Evolutionary conservation across 495 filamentous ascomycete species (phyloP).

Genomic region (Stereocaulon alpinum): DNA sequence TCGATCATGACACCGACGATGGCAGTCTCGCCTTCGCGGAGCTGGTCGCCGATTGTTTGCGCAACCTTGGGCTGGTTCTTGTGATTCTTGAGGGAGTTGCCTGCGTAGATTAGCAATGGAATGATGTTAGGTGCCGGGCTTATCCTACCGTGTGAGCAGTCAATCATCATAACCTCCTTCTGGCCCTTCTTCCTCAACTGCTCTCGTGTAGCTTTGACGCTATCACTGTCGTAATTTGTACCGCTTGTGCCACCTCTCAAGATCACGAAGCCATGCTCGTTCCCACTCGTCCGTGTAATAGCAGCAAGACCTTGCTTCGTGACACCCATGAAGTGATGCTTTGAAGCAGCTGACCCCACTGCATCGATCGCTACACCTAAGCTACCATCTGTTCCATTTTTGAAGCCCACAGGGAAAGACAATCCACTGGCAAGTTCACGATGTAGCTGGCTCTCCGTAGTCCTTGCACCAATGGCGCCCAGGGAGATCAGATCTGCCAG

Average conservation of each 20-base stretch:
- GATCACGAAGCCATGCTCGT: conserved; percentile 98
- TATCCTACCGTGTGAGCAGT: conserved; percentile 70
- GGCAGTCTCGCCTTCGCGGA: conserved; percentile 66
- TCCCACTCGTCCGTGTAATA: conserved; percentile 90
- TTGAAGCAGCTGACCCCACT: conserved; percentile 84
- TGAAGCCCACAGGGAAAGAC: conserved; percentile 97
- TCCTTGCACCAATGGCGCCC: conserved; percentile 89
- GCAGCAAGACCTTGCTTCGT: conserved; percentile 95
- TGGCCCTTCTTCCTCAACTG: conserved; percentile 57
- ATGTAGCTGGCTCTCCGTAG: conserved; percentile 92
- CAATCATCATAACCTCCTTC: conserved; percentile 79
- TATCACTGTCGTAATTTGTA: conserved; percentile 84
- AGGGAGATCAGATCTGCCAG: conserved; percentile 86
- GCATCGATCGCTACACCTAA: conserved; percentile 89
- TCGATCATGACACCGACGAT: conserved; percentile 99
- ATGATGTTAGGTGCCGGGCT: not conserved
- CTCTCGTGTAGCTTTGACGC: conserved; percentile 65
- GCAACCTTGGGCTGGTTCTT: conserved; percentile 97
- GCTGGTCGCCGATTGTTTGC: conserved; percentile 67
- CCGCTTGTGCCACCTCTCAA: conserved; percentile 86
- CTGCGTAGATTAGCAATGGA: conserved; percentile 21
- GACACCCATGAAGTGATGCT: conserved; percentile 96
- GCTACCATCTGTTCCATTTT: conserved; percentile 95
- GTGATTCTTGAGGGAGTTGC: conserved; percentile 94
- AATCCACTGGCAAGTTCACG: conserved; percentile 88